Base-by-base conservation (phyloP, 768 basidiomycete genomes). In the Amylocystis lapponica region DNA sequence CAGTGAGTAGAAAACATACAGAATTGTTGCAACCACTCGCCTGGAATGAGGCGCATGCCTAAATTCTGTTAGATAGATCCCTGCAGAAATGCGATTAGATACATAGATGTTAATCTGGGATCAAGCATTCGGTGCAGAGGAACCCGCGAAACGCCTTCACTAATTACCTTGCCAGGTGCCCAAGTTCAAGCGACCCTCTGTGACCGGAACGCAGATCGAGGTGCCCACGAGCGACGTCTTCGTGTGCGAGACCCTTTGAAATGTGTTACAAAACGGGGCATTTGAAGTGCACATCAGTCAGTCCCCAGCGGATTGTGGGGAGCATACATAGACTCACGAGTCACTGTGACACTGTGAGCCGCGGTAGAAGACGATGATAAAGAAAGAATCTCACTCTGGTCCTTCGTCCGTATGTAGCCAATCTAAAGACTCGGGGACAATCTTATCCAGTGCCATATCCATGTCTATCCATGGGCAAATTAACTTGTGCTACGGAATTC, bases 151-250 rank as follows among this genome's bases (percentile, higher is more conserved):
- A n/a, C n/a, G n/a, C n/a, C n/a, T n/a, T n/a, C n/a, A n/a, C n/a
- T n/a, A n/a, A n/a, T 37, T 27, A 78, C 89, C 92, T 75, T 96
- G 93, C 93, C 93, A 96, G 19, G 88, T 93, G 10, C 93, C 93
- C 38, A 96, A 66, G 49, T 83, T 87, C 51, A 95, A 66, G 36
- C 71, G 66, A 5, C 79, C 88, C 45, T 84, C 74, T 2, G 86
- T 85, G 52, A 97, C 89, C 3, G 93, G 93, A 30, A 97, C 63
- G 58, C 82, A 79, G 45, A 96, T 72, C 0, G 87, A 83, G 16
- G 85, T 73, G 16, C 94, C 93, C 35, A 96, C 70, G 25, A 97
- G 72, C 4, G 89, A 79, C 3, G 89, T 78, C 61, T 97, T 96
- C 19, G 90, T 90, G 60, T 96, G 94, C 3, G 89, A 93, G 27